Evolutionary conservation across 2,329 filamentous ascomycete species (phyloP).

Genomic region (Diaporthe caulivora): DNA sequence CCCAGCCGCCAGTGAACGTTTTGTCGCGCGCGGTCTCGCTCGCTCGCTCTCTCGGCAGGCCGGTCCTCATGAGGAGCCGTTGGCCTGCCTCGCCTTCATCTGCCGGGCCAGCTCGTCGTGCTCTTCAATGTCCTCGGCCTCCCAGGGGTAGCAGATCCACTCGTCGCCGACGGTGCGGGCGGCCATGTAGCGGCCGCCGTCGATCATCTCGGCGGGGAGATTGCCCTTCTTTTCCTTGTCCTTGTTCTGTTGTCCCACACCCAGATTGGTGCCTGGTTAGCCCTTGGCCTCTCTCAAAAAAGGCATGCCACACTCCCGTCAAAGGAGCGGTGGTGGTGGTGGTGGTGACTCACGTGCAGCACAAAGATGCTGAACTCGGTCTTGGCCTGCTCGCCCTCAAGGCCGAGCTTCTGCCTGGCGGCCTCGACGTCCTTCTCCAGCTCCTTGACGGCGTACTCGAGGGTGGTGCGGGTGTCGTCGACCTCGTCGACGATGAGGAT

Average conservation of each 20-base stretch:
- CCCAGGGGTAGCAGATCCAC: constrained; percentile 99
- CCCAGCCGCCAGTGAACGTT: background rate
- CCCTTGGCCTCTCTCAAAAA: too few relatives aligned
- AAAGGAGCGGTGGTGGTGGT: background rate
- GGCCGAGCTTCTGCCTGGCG: constrained; percentile 79
- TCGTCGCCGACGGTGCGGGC: constrained; percentile 91
- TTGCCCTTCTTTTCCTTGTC: constrained; percentile 94
- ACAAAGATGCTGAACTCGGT: constrained; percentile 97
- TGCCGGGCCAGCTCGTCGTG: constrained; percentile 79
- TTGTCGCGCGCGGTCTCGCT: background rate
- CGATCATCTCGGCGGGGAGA: constrained; percentile 83
- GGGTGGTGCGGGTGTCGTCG: constrained; percentile 92
- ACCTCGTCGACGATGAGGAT: constrained; percentile 96
- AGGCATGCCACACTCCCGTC: too few relatives aligned
- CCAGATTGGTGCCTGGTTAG: background rate
- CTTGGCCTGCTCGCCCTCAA: constrained; percentile 65
- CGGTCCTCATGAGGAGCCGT: constrained; percentile 31
- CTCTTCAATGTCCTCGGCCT: constrained; percentile 93
- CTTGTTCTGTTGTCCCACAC: constrained; percentile 78
- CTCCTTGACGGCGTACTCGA: constrained; percentile 94
- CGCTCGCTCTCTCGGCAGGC: background rate
- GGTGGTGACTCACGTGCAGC: constrained; percentile 76
- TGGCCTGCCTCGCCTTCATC: constrained; percentile 48
- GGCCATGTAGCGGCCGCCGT: constrained; percentile 81
- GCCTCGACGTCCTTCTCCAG: constrained; percentile 93